phyloP scores from a whole-genome alignment of 23 red algal species.

The Agarophyton chilense region DNA sequence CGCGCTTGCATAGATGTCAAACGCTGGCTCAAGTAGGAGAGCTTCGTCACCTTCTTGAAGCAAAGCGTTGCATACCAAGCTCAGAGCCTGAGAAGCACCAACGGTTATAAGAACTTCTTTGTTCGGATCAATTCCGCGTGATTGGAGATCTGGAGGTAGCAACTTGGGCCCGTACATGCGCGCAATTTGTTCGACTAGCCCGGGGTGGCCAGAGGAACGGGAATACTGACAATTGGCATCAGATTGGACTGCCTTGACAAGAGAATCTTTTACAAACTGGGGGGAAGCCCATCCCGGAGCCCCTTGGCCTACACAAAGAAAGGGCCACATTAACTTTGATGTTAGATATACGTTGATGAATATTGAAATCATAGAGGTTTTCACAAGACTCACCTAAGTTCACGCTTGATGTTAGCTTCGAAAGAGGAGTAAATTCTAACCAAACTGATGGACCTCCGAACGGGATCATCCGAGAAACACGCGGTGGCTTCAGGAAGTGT shows the following conservation, averaged over 20 bases:
- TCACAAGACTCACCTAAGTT: slow-evolving; percentile 78
- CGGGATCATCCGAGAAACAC: slow-evolving; percentile 35
- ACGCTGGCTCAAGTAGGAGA: slow-evolving; percentile 87
- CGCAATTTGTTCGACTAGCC: slow-evolving; percentile 49
- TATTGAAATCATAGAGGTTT: not conserved
- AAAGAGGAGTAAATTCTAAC: slow-evolving; percentile 88
- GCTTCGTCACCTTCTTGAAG: slow-evolving; percentile 86
- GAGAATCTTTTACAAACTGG: slow-evolving; percentile 64
- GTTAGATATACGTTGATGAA: not conserved
- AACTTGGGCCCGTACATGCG: slow-evolving; percentile 47
- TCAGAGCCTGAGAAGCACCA: slow-evolving; percentile 87
- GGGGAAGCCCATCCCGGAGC: slow-evolving; percentile 83
- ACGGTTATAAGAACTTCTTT: slow-evolving; percentile 85
- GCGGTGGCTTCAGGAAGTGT: slow-evolving; percentile 39
- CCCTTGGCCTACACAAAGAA: slow-evolving; percentile 45
- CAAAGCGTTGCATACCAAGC: slow-evolving; percentile 63
- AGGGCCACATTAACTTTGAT: not conserved
- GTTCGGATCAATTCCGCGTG: slow-evolving; percentile 14
- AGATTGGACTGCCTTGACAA: slow-evolving; percentile 32
- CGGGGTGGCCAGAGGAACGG: slow-evolving; percentile 57
- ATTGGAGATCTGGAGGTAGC: not conserved
- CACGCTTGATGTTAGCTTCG: slow-evolving; percentile 54
- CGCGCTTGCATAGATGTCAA: slow-evolving; percentile 87
- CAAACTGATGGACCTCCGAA: slow-evolving; percentile 76
- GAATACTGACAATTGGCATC: slow-evolving; percentile 75